Percentiles rank a stretch among this genome's conserved stretches.
Evolutionary conservation across 208 protist genomes (phyloP).

Genomic region (Trypanosoma melophagium): DNA sequence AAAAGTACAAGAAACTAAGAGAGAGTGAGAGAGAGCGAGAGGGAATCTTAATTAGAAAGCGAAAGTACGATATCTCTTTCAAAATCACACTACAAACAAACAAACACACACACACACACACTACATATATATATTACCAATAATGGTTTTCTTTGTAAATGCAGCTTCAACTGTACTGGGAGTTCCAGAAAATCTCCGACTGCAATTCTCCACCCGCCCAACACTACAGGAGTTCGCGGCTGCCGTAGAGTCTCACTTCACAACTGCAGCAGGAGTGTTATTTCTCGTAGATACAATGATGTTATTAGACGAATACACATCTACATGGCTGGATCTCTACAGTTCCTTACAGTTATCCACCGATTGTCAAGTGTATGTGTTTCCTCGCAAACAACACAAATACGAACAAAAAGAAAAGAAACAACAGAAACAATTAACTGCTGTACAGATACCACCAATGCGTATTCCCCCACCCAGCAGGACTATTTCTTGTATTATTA

Average conservation of each 20-base stretch:
- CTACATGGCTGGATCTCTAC: constrained; percentile 53
- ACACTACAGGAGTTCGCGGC: constrained; percentile 52
- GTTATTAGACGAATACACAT: constrained; percentile 39
- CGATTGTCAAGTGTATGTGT: constrained; percentile 62
- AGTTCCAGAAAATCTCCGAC: constrained; percentile 44
- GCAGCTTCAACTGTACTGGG: constrained; percentile 16
- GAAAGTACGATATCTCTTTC: too few relatives aligned
- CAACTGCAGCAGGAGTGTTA: background rate
- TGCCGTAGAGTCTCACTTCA: constrained; percentile 55
- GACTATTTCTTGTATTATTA: background rate
- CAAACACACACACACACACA: background rate
- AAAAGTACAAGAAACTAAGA: too few relatives aligned
- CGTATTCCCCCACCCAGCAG: background rate
- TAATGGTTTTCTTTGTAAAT: constrained; percentile 34
- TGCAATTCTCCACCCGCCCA: constrained; percentile 52
- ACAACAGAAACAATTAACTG: background rate
- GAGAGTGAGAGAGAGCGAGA: background rate
- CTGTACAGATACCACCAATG: background rate
- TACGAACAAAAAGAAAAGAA: background rate
- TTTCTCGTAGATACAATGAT: constrained; percentile 45
- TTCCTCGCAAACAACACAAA: constrained; percentile 23
- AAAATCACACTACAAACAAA: too few relatives aligned
- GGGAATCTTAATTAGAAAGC: background rate
- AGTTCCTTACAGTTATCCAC: constrained; percentile 56
- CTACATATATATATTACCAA: constrained; percentile 1